Evolutionary conservation across 768 basidiomycete genomes (phyloP).

Genomic region (Mycena galericulata): DNA sequence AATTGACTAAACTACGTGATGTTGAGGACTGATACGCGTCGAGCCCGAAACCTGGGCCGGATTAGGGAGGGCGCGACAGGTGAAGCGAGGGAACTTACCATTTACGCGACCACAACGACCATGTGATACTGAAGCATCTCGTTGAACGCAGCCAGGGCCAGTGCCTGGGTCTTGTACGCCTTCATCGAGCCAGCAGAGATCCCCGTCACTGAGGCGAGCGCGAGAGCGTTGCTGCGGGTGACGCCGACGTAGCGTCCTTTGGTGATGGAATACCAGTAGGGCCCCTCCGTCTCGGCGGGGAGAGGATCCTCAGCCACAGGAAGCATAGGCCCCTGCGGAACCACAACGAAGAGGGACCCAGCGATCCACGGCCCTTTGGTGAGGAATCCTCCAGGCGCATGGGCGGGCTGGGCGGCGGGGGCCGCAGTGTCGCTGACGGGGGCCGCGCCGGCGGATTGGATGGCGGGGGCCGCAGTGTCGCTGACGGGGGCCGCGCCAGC

Average conservation of each 20-base stretch:
- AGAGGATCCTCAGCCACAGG: too few species aligned
- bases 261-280: conserved; percentile 13
- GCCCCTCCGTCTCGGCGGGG: neutral
- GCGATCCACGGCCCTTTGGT: neutral
- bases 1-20: too few species aligned
- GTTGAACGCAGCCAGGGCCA: neutral
- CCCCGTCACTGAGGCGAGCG: neutral
- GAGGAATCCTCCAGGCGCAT: neutral
- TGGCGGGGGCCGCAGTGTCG: neutral
- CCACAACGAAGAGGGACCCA: neutral
- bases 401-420: neutral
- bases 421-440: neutral
- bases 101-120: neutral
- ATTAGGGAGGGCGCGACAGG: too few species aligned
- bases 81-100: neutral
- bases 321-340: neutral
- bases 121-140: neutral
- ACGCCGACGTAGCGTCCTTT: conserved; percentile 13
- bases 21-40: too few species aligned
- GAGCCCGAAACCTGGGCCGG: too few species aligned
- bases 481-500: too few species aligned
- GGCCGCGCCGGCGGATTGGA: neutral
- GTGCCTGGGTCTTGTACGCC: neutral
- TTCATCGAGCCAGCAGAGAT: neutral
- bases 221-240: conserved; percentile 1